Percentiles rank a stretch among this genome's conserved stretches.
These are phyloP conservation scores for Pythium rhizo-oryzae DNA, from an alignment of 352 stramenopile genomes.

Conservation along the genomic window DNA sequence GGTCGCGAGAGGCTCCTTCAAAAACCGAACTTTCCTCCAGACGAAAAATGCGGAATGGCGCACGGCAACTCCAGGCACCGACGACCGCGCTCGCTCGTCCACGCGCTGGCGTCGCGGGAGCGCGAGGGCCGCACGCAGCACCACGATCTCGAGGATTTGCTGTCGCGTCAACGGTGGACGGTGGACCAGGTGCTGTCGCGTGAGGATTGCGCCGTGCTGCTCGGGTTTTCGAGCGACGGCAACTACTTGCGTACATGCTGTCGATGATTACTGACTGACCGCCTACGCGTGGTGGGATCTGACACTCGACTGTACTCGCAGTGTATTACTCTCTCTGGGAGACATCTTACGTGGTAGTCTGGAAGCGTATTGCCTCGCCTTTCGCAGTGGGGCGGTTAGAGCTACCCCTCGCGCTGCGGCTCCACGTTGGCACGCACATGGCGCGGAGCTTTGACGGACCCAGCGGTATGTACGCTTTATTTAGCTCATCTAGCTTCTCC, in stretches of 20 bases:
- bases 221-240: constrained; percentile 75
- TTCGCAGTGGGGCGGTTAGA: constrained; percentile 1
- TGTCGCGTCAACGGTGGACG: constrained; percentile 6
- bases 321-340: constrained; percentile 57
- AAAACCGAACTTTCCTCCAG: background rate
- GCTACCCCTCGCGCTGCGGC: constrained; percentile 5
- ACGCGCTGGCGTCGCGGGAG: constrained; percentile 21
- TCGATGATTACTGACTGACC: constrained; percentile 2
- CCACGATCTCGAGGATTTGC: background rate
- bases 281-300: background rate
- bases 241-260: constrained; percentile 50
- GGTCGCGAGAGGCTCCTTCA: no score
- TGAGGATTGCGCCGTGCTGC: constrained; percentile 50
- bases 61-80: background rate
- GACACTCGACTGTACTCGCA: constrained; percentile 9
- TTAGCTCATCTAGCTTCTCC: background rate
- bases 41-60: constrained; percentile 5
- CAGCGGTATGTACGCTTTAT: constrained; percentile 17
- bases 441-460: constrained; percentile 4
- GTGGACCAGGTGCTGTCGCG: constrained; percentile 39
- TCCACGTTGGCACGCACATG: constrained; percentile 11
- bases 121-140: background rate
- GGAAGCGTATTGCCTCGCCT: constrained; percentile 36
- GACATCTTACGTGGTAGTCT: constrained; percentile 46
- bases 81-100: constrained; percentile 15